Evolutionary conservation across 257 asterid species (phyloP), one percentile per base, ranked within the genome.

Genomic region (Petunia axillaris): DNA sequence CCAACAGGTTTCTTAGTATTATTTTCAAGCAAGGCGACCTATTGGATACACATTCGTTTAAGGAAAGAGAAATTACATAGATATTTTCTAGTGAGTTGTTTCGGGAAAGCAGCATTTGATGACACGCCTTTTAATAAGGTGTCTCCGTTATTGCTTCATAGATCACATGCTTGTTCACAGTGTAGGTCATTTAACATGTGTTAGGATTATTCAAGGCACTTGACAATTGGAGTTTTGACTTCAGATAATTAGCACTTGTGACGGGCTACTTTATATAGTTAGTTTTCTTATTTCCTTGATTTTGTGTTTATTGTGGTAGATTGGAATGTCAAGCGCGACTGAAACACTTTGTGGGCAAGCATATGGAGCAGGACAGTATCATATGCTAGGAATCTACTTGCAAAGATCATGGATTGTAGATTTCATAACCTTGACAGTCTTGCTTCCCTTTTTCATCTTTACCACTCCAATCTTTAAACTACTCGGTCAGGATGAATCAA

Each of bases 321-420:
- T 94, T 78, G 98, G 98, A 79, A 94, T 94, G 98, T 93, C 98
- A 5, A 94, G 98, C 87, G 98, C 98, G 46, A 94, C 98, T 2
- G 98, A 94, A 81, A 94, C 98, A 15, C 95, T 94, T 0, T 94
- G 98, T 58, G 98, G 98, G 75, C 98, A 94, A 89, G 96, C 98
- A 52, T 93, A 39, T 73, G 98, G 98, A 63, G 98, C 98, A 44
- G 92, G 90, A 78, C 98, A 94, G 65, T 64, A 88, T 84, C 98
- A 94, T 67, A 94, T 94, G 98, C 88, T 94, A 96, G 98, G 98
- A 0, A 86, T 94, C 81, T 94, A 91, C 93, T 87, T 94, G 89
- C 98, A 94, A 79, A 82, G 98, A 53, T 94, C 98, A 8, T 94
- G 98, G 98, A 75, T 94, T 79, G 96, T 94, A 14, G 98, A 93